These are phyloP conservation scores for Phytophthora sansomeana DNA, from an alignment of 352 stramenopile genomes.

Conservation along the genomic window DNA sequence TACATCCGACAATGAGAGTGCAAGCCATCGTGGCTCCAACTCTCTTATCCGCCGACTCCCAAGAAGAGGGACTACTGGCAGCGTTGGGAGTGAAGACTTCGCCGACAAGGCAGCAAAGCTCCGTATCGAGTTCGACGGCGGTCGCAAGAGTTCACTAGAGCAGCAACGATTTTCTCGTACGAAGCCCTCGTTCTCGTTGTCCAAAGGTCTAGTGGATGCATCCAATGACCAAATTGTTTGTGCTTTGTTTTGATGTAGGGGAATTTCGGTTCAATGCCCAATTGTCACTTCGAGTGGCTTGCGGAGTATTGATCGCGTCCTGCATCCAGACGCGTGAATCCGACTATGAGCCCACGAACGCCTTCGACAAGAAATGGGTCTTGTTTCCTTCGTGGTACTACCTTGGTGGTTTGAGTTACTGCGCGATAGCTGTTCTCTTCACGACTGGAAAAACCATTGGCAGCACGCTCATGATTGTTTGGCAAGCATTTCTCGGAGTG, in stretches of 20 bases:
- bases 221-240: background rate
- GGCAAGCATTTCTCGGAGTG: constrained; percentile 74
- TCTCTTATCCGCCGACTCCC: constrained; percentile 35
- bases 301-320: constrained; percentile 50
- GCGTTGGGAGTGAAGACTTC: constrained; percentile 43
- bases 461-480: constrained; percentile 73
- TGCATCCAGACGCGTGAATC: constrained; percentile 49
- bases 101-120: constrained; percentile 39
- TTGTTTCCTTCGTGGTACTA: constrained; percentile 64
- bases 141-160: constrained; percentile 23
- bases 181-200: no score
- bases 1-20: constrained; percentile 26
- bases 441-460: constrained; percentile 74
- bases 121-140: constrained; percentile 37
- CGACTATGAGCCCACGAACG: constrained; percentile 29
- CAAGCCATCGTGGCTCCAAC: constrained; percentile 26
- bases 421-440: constrained; percentile 76
- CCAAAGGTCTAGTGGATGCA: no score
- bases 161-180: constrained; percentile 42
- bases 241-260: constrained; percentile 26
- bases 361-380: constrained; percentile 47
- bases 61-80: constrained; percentile 30
- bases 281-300: constrained; percentile 47
- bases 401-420: constrained; percentile 79
- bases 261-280: constrained; percentile 55